phyloP scores from a whole-genome alignment of 495 filamentous ascomycete genomes.

The Echria macrotheca region DNA sequence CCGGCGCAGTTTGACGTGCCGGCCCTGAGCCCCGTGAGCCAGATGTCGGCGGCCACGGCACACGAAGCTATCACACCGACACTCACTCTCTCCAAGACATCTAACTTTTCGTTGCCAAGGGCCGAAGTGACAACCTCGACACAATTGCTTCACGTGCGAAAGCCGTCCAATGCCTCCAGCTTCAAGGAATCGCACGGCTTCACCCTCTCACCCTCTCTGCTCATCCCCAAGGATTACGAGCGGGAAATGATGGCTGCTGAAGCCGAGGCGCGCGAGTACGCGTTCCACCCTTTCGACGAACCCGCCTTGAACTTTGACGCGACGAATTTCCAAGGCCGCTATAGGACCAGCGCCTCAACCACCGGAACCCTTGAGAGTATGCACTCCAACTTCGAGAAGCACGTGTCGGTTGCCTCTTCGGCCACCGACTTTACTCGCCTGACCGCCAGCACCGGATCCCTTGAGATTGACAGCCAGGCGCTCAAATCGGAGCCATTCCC shows the following conservation, averaged over 20 bases:
- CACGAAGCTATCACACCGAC: conserved; percentile 40
- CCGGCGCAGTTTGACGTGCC: conserved; percentile 41
- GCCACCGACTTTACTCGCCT: conserved; percentile 39
- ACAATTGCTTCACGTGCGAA: conserved; percentile 27
- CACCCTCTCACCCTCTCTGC: conserved; percentile 46
- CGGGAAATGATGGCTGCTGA: conserved; percentile 41
- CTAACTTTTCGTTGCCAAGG: conserved; percentile 41
- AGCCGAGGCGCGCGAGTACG: conserved; percentile 30
- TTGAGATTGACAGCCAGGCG: conserved; percentile 26
- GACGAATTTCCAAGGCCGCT: conserved; percentile 18
- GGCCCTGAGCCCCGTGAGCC: conserved; percentile 41
- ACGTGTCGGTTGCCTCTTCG: conserved; percentile 38
- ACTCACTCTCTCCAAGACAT: conserved; percentile 25
- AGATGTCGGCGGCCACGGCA: conserved; percentile 28
- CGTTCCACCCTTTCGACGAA: conserved; percentile 29
- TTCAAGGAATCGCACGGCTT: conserved; percentile 54
- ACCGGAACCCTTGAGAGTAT: conserved; percentile 31
- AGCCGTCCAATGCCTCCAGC: conserved; percentile 42
- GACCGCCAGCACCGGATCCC: conserved; percentile 39
- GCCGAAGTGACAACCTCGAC: conserved; percentile 22
- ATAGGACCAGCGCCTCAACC: conserved; percentile 42
- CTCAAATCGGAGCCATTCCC: conserved; percentile 24
- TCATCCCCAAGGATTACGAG: conserved; percentile 48
- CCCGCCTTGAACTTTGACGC: conserved; percentile 27
- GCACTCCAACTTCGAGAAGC: conserved; percentile 33